phyloP scores from a whole-genome alignment of 2,329 filamentous ascomycete species.

The Graphilbum sp. region DNA sequence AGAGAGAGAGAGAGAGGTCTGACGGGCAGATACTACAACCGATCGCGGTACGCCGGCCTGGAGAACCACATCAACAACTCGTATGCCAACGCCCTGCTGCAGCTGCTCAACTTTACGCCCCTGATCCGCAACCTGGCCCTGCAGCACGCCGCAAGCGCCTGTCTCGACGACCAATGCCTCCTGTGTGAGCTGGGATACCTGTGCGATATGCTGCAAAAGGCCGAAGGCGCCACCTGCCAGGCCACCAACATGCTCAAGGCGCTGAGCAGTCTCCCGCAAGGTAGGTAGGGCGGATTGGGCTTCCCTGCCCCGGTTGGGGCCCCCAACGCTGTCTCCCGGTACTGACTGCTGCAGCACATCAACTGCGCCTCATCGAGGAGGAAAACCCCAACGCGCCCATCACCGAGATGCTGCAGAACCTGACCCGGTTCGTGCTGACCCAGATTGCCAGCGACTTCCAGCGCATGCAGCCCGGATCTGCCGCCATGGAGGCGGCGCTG shows the following conservation, averaged over 20 bases:
- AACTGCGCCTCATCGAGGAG: constrained; percentile 71
- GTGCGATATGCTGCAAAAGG: constrained; percentile 97
- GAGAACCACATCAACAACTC: constrained; percentile 96
- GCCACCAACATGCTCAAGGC: constrained; percentile 89
- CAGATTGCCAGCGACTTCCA: constrained; percentile 65
- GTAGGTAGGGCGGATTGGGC: too few relatives aligned
- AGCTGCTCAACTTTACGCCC: constrained; percentile 83
- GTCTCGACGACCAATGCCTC: constrained; percentile 67
- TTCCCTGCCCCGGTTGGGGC: too few relatives aligned
- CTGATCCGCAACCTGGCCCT: constrained; percentile 75
- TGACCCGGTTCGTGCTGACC: constrained; percentile 74
- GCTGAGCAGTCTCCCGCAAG: constrained; percentile 67
- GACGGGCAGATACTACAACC: constrained; percentile 62
- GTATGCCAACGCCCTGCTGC: constrained; percentile 82
- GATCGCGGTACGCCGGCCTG: constrained; percentile 75
- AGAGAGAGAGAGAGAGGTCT: not conserved
- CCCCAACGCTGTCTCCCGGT: too few relatives aligned
- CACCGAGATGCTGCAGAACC: constrained; percentile 67
- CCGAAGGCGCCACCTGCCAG: constrained; percentile 83
- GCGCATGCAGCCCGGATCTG: constrained; percentile 43
- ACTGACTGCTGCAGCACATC: too few relatives aligned
- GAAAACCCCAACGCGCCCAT: constrained; percentile 56
- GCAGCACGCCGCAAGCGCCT: constrained; percentile 74
- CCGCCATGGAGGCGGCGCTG: constrained; percentile 55
- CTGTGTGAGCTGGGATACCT: constrained; percentile 90